Evolutionary conservation across 352 stramenopile genomes (phyloP).

Genomic region (Globisporangium paddicum): DNA sequence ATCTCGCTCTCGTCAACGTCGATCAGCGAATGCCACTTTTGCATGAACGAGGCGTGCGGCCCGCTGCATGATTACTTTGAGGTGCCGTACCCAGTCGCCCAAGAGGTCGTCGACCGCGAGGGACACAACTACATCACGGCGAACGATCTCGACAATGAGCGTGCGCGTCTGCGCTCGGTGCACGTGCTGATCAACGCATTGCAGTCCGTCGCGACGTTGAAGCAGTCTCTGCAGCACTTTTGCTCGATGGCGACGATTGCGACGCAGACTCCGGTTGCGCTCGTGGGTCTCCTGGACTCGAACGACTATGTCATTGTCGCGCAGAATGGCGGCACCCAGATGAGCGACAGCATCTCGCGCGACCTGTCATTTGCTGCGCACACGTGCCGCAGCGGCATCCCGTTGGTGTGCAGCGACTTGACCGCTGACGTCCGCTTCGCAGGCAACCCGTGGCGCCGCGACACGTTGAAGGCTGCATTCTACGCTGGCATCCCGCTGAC

Average conservation of each 20-base stretch:
- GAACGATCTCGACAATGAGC: conserved; percentile 50
- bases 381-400: conserved; percentile 43
- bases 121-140: conserved; percentile 42
- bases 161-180: conserved; percentile 40
- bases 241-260: conserved; percentile 75
- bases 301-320: conserved; percentile 62
- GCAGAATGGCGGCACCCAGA: conserved; percentile 20
- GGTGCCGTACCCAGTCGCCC: conserved; percentile 47
- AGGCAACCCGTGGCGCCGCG: conserved; percentile 39
- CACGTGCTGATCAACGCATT: background rate
- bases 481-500: conserved; percentile 69
- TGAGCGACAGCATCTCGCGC: conserved; percentile 35
- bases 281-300: conserved; percentile 67
- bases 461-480: conserved; percentile 37
- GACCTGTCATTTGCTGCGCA: conserved; percentile 40
- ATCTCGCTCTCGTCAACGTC: too few species aligned
- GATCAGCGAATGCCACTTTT: conserved; percentile 36
- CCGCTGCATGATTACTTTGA: conserved; percentile 35
- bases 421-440: conserved; percentile 43
- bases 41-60: conserved; percentile 53
- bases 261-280: conserved; percentile 54
- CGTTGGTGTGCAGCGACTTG: conserved; percentile 55
- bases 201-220: too few species aligned
- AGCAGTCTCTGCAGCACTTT: conserved; percentile 28
- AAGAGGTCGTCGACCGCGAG: conserved; percentile 17